Conservation (phyloP, 2,329 filamentous ascomycete species). For the Claviceps quebecensis region DNA sequence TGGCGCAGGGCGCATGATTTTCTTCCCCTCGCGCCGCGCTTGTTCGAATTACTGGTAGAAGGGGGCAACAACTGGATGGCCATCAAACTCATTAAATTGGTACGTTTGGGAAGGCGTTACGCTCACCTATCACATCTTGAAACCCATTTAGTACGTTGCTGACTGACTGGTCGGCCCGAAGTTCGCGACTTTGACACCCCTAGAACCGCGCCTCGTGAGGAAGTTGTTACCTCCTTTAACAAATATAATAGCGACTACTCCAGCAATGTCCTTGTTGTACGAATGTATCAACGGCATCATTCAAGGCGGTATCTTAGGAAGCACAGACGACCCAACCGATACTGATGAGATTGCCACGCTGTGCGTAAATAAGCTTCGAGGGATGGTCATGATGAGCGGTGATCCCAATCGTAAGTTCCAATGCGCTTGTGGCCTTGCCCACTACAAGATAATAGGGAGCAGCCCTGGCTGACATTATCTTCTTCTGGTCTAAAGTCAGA, state of each 20-base stretch:
- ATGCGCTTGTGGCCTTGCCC: neutral
- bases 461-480: neutral
- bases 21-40: constrained; percentile 71
- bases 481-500: constrained; percentile 51
- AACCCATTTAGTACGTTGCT: neutral
- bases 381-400: constrained; percentile 86
- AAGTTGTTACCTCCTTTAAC: constrained; percentile 86
- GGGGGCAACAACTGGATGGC: constrained; percentile 99
- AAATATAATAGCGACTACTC: constrained; percentile 84
- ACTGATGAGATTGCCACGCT: constrained; percentile 84
- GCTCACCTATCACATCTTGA: neutral
- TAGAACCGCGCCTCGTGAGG: constrained; percentile 81
- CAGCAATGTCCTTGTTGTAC: constrained; percentile 94
- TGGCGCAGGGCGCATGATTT: constrained; percentile 93
- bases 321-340: constrained; percentile 63
- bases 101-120: constrained; percentile 19
- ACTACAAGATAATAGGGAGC: neutral
- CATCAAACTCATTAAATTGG: constrained; percentile 96
- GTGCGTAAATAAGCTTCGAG: constrained; percentile 82
- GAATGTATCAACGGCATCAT: constrained; percentile 99
- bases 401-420: constrained; percentile 70
- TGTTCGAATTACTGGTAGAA: constrained; percentile 86
- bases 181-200: constrained; percentile 87
- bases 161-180: constrained; percentile 23
- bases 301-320: constrained; percentile 83